Conservation (phyloP, 805 yeast genomes). For the Kodamaea jinghongensis region DNA sequence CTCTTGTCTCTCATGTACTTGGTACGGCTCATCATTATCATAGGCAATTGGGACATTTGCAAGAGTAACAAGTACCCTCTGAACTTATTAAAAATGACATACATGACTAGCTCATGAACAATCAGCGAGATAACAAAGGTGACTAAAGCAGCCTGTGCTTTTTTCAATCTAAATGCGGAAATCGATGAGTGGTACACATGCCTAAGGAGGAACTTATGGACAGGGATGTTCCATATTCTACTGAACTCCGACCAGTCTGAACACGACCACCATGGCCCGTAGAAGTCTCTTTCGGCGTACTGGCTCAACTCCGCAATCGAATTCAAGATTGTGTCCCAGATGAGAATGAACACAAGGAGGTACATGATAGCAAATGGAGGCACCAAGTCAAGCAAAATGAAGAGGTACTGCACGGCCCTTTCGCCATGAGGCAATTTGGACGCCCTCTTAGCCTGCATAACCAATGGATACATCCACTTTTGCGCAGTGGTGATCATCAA, state of each 20-base stretch:
- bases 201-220: conserved; percentile 80
- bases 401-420: conserved; percentile 49
- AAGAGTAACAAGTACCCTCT: conserved; percentile 77
- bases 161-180: conserved; percentile 66
- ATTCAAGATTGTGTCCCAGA: conserved; percentile 94
- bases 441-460: conserved; percentile 54
- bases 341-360: conserved; percentile 75
- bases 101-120: conserved; percentile 93
- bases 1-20: conserved; percentile 53
- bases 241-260: conserved; percentile 92
- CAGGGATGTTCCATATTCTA: conserved; percentile 92
- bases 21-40: conserved; percentile 62
- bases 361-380: conserved; percentile 80
- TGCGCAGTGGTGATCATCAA: conserved; percentile 82
- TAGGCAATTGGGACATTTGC: conserved; percentile 87
- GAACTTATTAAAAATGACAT: conserved; percentile 70
- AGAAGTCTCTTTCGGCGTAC: conserved; percentile 89
- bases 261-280: conserved; percentile 98
- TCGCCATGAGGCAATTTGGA: conserved; percentile 47
- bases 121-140: conserved; percentile 78
- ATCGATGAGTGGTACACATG: conserved; percentile 94
- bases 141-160: conserved; percentile 65
- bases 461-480: conserved; percentile 69
- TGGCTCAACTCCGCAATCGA: conserved; percentile 83
- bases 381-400: conserved; percentile 65